Base-by-base conservation (phyloP, 23 red algal species). In the Gracilaria gracilis region DNA sequence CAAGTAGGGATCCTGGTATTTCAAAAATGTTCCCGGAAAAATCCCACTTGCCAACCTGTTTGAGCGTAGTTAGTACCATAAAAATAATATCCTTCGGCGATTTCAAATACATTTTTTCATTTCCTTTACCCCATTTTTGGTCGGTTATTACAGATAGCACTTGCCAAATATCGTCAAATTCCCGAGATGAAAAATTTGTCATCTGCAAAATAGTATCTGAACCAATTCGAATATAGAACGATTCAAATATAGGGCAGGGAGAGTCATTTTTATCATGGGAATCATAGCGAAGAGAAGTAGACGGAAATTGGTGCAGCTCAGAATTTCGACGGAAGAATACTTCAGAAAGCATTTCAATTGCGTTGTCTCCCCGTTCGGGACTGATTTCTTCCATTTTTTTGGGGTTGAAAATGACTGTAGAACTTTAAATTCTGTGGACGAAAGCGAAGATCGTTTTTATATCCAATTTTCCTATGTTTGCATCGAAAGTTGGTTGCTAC, bases 251-350 rank as follows among this genome's bases (percentile, higher is more conserved):
- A 24, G 76, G 76, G 25, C 76, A 53, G 13, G 34, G 4, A 15
- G 76, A 81, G 58, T 81, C 76, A 11, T 54, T 81, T 81, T 81
- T 29, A 24, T 73, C 20, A 42, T 73, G 36, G 20, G 34, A 42
- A 7, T 73, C 24, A 1, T 62, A 4, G 2, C 1, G 5, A 62
- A 62, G 3, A 15, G 2, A 15, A 15, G 11, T 55, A 20, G 51
- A 15, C 16, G 51, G 16, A 55, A 19, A 55, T 1, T 55, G 7
- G 7, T 55, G 11, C 19, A 55, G 19, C 8, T 55, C 19, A 1
- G 14, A 1, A 15, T 55, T 15, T 55, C 19, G 51, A 6, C 19
- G 9, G 1, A 55, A 20, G 19, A 9, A 15, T 55, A 1, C 1
- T 1, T 6, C 17, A 19, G 51, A 9, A 20, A 55, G 51, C 51